A percentile compares a stretch with the other conserved stretches of the same genome.
Conservation (phyloP, 2,329 filamentous ascomycete species). For the Xylariaceae sp. region DNA sequence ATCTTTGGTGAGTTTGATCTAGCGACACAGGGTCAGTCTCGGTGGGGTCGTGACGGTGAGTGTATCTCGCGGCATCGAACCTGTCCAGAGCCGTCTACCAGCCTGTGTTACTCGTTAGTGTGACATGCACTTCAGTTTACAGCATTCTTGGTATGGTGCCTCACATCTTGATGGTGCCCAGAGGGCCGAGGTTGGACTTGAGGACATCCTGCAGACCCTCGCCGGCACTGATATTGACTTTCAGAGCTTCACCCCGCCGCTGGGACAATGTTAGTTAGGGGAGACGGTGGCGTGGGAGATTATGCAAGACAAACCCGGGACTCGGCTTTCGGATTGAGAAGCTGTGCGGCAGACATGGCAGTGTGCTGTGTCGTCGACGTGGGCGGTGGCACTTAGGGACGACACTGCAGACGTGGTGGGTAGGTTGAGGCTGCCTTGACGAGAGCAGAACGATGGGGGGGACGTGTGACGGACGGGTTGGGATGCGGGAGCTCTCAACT, state of each 20-base stretch:
- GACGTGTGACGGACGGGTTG: conserved; percentile 9
- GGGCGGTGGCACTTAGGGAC: no score
- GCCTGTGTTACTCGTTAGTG: conserved; percentile 39
- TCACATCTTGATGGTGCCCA: conserved; percentile 94
- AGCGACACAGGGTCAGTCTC: conserved; percentile 24
- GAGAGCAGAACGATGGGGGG: background rate
- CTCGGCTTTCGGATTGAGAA: conserved; percentile 98
- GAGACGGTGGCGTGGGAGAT: background rate
- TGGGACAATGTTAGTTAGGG: conserved; percentile 43
- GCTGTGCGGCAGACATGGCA: conserved; percentile 90
- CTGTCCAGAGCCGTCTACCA: conserved; percentile 66
- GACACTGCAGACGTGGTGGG: background rate
- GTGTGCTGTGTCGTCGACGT: no score
- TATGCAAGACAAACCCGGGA: conserved; percentile 61
- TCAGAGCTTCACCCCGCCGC: conserved; percentile 94
- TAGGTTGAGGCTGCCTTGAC: background rate
- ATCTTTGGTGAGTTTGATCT: conserved; percentile 99
- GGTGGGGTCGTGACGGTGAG: conserved; percentile 6
- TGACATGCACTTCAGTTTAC: no score
- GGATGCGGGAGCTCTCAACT: conserved; percentile 17
- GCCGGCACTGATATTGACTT: conserved; percentile 94
- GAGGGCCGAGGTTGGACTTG: conserved; percentile 90
- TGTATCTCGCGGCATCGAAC: conserved; percentile 38
- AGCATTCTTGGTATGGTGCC: conserved; percentile 13
- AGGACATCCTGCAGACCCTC: conserved; percentile 92